Evolutionary conservation across 2,329 filamentous ascomycete species (phyloP).

Genomic region (Trichoderma guizhouense): DNA sequence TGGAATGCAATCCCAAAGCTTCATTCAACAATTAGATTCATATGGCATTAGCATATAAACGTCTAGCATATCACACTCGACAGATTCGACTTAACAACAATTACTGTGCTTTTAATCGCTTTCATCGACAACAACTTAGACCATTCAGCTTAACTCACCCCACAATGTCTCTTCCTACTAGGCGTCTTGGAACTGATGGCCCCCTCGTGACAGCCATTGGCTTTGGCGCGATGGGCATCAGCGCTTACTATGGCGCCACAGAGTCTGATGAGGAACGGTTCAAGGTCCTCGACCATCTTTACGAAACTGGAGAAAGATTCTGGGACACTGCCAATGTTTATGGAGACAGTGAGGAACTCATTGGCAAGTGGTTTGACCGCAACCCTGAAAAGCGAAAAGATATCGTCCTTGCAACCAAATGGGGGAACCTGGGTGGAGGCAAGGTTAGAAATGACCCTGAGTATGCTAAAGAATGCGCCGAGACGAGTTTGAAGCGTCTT

Average conservation of each 20-base stretch:
- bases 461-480: conserved; percentile 23
- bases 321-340: conserved; percentile 52
- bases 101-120: neutral
- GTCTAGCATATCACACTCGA: neutral
- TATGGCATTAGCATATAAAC: neutral
- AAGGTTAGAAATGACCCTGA: conserved; percentile 4
- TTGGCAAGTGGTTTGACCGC: conserved; percentile 50
- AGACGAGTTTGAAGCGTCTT: conserved; percentile 43
- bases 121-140: neutral
- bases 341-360: conserved; percentile 44
- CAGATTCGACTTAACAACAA: neutral
- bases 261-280: conserved; percentile 47
- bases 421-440: conserved; percentile 23
- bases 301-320: conserved; percentile 47
- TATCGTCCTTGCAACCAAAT: conserved; percentile 48
- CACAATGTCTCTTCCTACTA: conserved; percentile 12
- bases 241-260: conserved; percentile 37
- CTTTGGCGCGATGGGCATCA: conserved; percentile 52
- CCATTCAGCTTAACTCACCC: too few species aligned
- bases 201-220: conserved; percentile 49
- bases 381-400: conserved; percentile 43
- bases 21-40: too few species aligned
- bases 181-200: conserved; percentile 48
- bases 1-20: neutral
- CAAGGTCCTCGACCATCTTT: conserved; percentile 49